Conservation (phyloP, 495 filamentous ascomycete species). For the Aspergillus wentii region DNA sequence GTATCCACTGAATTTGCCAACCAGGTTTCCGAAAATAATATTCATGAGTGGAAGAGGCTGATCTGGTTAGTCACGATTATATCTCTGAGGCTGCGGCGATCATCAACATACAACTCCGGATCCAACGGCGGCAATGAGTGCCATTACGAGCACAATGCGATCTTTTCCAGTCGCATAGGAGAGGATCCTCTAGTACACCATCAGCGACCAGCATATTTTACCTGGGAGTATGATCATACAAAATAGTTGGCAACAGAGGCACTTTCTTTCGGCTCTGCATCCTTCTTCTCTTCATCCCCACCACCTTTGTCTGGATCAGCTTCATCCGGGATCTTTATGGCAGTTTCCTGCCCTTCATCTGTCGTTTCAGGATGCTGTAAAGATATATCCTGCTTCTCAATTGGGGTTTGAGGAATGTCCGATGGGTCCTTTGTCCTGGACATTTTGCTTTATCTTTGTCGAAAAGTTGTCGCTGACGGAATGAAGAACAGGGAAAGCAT, state of each 20-base stretch:
- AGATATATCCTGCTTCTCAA: no score
- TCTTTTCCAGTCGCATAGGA: conserved; percentile 73
- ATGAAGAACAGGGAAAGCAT: no score
- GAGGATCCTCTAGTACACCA: conserved; percentile 7
- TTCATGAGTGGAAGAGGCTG: conserved; percentile 43
- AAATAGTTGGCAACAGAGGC: conserved; percentile 9
- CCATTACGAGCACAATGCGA: conserved; percentile 56
- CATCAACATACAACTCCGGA: conserved; percentile 52
- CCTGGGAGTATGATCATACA: conserved; percentile 2
- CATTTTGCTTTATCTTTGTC: no score
- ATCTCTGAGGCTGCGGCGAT: neutral
- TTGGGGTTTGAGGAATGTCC: no score
- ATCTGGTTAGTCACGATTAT: neutral
- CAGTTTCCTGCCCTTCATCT: no score
- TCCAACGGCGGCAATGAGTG: conserved; percentile 55
- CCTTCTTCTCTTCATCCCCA: conserved; percentile 6
- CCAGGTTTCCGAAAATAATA: conserved; percentile 40
- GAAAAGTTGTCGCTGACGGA: no score
- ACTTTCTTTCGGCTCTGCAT: conserved; percentile 17
- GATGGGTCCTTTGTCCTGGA: no score
- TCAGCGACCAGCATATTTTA: neutral
- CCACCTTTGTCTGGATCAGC: no score
- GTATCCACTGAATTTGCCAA: conserved; percentile 29
- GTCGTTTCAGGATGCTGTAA: no score
- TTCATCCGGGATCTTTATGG: no score